Evolutionary conservation across 148 eudicot species (phyloP).

Genomic region (Agrostemma githago): DNA sequence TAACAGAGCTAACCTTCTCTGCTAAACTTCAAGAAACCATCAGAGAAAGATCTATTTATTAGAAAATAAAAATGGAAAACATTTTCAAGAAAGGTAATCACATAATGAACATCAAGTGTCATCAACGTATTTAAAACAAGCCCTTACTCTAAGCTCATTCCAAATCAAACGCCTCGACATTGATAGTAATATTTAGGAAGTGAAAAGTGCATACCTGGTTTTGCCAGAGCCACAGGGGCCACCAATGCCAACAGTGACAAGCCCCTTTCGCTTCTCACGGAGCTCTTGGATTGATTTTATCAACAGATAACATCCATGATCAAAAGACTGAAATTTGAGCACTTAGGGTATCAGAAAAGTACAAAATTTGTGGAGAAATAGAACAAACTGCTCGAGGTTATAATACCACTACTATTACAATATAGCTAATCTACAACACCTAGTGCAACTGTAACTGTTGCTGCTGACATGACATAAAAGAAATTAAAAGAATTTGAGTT

Average conservation of each 20-base stretch:
- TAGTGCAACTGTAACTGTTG: too few relatives aligned
- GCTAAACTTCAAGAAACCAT: constrained; percentile 69
- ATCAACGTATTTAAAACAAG: neutral
- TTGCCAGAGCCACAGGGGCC: constrained; percentile 99
- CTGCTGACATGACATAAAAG: too few relatives aligned
- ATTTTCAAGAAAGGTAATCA: neutral
- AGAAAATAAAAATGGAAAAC: neutral
- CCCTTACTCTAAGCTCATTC: neutral
- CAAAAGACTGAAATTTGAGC: constrained; percentile 63
- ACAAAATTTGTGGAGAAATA: neutral
- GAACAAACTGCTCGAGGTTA: neutral
- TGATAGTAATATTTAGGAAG: neutral
- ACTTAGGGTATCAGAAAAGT: constrained; percentile 16
- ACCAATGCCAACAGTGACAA: constrained; percentile 93
- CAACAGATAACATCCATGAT: constrained; percentile 87
- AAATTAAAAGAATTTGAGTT: too few relatives aligned
- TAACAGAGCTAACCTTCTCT: constrained; percentile 97
- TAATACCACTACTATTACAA: neutral
- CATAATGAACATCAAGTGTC: neutral
- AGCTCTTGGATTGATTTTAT: constrained; percentile 95
- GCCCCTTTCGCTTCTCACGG: constrained; percentile 74
- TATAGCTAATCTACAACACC: too few relatives aligned
- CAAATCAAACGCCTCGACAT: neutral
- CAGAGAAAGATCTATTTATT: constrained; percentile 9
- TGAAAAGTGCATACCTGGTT: constrained; percentile 52